A percentile compares a stretch with the other conserved stretches of the same genome.
Evolutionary conservation across 164 flowering plant species (phyloP).

Genomic region (Umbellularia californica): DNA sequence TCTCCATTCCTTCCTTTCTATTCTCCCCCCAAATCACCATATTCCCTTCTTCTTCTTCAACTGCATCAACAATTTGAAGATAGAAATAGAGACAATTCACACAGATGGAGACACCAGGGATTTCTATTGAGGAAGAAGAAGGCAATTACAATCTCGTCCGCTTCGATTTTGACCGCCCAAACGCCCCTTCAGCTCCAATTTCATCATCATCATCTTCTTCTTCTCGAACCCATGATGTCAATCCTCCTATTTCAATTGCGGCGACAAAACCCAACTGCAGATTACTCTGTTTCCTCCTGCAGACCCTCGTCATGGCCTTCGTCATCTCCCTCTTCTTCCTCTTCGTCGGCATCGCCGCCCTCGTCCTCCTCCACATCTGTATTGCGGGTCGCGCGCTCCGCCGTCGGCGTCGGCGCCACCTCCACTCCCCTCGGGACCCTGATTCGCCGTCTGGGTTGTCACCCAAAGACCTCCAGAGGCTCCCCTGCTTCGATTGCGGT

Average conservation of each 20-base stretch:
- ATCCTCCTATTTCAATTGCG: neutral
- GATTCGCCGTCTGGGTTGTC: constrained; percentile 23
- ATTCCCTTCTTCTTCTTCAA: neutral
- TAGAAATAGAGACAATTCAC: neutral
- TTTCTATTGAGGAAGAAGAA: neutral
- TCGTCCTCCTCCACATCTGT: constrained; percentile 43
- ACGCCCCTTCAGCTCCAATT: neutral
- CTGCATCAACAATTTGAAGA: neutral
- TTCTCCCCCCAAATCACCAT: neutral
- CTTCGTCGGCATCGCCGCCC: constrained; percentile 51
- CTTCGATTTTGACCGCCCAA: neutral
- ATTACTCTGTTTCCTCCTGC: constrained; percentile 46
- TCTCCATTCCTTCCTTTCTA: neutral
- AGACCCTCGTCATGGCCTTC: constrained; percentile 44
- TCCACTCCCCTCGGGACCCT: neutral
- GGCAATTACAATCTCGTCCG: neutral
- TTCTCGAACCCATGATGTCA: neutral
- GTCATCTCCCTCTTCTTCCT: constrained; percentile 54
- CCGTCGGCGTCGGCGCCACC: constrained; percentile 15
- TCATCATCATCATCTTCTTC: neutral
- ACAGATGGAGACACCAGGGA: neutral
- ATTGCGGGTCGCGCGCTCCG: constrained; percentile 35
- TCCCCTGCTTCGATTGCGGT: constrained; percentile 33
- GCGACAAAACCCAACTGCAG: constrained; percentile 35
- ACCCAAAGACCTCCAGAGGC: constrained; percentile 21